Base-by-base conservation (phyloP, 2,329 filamentous ascomycete genomes). In the Penicillium freii region DNA sequence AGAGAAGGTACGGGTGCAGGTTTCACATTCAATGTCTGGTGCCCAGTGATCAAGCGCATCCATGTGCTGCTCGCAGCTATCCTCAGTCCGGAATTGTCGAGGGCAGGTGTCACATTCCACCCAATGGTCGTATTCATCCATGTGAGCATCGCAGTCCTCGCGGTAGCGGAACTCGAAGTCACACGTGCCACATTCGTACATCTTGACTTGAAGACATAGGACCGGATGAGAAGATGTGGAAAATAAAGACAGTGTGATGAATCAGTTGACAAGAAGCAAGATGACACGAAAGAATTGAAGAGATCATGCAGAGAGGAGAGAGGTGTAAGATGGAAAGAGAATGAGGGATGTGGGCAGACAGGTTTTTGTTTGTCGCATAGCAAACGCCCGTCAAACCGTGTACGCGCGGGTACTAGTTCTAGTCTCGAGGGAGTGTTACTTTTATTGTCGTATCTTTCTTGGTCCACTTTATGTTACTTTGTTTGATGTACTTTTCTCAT, bases 11-110 rank as follows among this genome's bases (percentile, higher is more conserved):
- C 60, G 51, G 13, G 2, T n/a, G 38, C 66, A 70, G 3, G 60
- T 69, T 23, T 69, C 60, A 42, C 66, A 69, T 29, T 64, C 56
- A 9, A 51, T 42, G 15, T 10, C 31, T 1, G 48, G 49, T 7
- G n/a, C 21, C 40, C 42, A 36, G 27, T 57, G 54, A 17, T 43
- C 3, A 8, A 47, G 10, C 2, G 21, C 23, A 6, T 31, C 10
- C 29, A 31, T 31, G 49, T 57, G 49, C 33, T 53, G 54, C 8
- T 23, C 2, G 10, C 40, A 27, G 5, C 42, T 34, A 15, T 2
- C 3, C 2, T 38, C 1, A 4, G 9, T 15, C 9, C 11, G 40
- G 13, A 45, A 36, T 4, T 13, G 3, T 4, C 50, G 39, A 8
- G 15, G 1, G 7, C 40, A 44, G 1, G 48, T 42, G 1, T 51